Conservation (phyloP, 805 yeast genomes). For the Brettanomyces anomalus region DNA sequence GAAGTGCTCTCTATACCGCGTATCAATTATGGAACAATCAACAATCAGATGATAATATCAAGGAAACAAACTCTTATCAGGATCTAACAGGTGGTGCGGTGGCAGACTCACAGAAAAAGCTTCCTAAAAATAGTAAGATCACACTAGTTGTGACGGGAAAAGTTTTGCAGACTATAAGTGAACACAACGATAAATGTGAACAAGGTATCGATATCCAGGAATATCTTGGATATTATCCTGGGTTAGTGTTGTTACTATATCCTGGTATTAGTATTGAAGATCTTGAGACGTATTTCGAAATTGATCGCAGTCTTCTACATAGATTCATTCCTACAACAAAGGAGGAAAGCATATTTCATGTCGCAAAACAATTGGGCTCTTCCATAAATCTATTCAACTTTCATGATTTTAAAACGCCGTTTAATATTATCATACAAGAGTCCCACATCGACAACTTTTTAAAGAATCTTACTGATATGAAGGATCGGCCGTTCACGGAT, state of each 20-base stretch:
- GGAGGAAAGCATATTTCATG: conserved; percentile 41
- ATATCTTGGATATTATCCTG: conserved; percentile 11
- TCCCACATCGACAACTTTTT: conserved; percentile 21
- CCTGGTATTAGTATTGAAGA: conserved; percentile 14
- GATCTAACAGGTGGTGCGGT: neutral
- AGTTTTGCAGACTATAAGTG: conserved; percentile 5
- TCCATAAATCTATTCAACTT: conserved; percentile 17
- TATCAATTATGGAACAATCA: neutral
- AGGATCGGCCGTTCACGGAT: neutral
- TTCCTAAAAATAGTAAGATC: conserved; percentile 5
- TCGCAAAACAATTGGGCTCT: conserved; percentile 39
- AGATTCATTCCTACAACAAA: conserved; percentile 39
- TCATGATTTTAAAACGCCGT: conserved; percentile 11
- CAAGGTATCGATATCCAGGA: conserved; percentile 4
- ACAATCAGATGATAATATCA: neutral
- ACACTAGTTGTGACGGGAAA: conserved; percentile 14
- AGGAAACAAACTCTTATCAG: neutral
- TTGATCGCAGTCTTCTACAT: conserved; percentile 16
- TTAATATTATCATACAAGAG: conserved; percentile 8
- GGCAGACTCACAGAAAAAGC: conserved; percentile 1
- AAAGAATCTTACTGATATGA: conserved; percentile 14
- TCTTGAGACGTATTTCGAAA: conserved; percentile 10
- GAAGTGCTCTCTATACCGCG: conserved; percentile 1
- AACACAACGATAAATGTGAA: conserved; percentile 5
- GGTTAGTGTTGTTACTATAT: conserved; percentile 20